These are phyloP conservation scores for Fagopyrum esculentum DNA, from an alignment of 148 eudicot species.

Conservation along the genomic window DNA sequence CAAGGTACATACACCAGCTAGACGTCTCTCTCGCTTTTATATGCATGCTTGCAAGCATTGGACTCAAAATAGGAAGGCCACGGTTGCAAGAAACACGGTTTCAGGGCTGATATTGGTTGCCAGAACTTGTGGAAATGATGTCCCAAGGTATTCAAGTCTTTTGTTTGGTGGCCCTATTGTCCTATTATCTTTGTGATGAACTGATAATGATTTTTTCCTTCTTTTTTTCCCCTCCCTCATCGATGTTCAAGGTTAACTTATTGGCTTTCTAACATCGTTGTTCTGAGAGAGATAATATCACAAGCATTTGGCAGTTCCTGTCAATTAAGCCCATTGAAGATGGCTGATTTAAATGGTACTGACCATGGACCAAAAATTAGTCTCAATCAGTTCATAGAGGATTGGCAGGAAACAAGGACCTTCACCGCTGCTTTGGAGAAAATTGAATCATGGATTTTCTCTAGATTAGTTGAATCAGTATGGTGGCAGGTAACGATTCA, in stretches of 20 bases:
- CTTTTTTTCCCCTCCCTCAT: too few relatives aligned
- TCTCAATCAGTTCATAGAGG: background rate
- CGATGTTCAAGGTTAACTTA: background rate
- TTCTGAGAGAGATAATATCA: conserved; percentile 3
- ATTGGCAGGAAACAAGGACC: conserved; percentile 5
- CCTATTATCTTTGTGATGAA: too few relatives aligned
- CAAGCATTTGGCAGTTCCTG: conserved; percentile 1
- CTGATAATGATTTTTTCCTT: too few relatives aligned
- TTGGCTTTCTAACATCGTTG: background rate
- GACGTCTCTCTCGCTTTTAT: background rate
- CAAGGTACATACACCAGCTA: background rate
- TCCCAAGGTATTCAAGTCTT: background rate
- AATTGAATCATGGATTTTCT: conserved; percentile 8
- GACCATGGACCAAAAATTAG: background rate
- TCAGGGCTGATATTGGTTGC: conserved; percentile 2
- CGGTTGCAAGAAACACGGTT: background rate
- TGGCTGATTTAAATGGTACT: background rate
- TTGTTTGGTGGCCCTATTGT: too few relatives aligned
- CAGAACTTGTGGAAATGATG: conserved; percentile 5
- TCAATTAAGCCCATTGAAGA: background rate
- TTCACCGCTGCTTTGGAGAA: background rate
- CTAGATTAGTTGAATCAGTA: background rate
- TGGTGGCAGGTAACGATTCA: conserved; percentile 7
- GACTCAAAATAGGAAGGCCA: conserved; percentile 1
- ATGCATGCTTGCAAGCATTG: conserved; percentile 5